Conservation (phyloP, 352 stramenopile species). For the Phytophthora macrochlamydospora region DNA sequence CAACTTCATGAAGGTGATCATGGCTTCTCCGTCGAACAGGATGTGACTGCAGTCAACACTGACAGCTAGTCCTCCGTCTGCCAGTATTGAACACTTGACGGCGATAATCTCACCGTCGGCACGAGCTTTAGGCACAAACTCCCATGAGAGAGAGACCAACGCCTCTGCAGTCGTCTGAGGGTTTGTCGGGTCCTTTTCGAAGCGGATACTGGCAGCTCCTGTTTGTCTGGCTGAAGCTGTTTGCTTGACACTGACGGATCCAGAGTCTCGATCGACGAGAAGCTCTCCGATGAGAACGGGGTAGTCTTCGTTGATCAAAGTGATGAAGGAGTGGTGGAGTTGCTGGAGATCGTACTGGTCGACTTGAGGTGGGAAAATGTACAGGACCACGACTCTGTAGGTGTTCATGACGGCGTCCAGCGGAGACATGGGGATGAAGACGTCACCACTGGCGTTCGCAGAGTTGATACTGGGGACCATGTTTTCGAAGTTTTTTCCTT, state of each 20-base stretch:
- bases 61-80: conserved; percentile 52
- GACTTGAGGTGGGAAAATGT: conserved; percentile 48
- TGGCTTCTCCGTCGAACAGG: conserved; percentile 54
- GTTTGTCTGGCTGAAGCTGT: conserved; percentile 9
- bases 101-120: conserved; percentile 30
- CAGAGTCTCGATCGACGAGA: conserved; percentile 27
- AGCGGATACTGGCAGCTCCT: conserved; percentile 38
- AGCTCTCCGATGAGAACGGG: conserved; percentile 44
- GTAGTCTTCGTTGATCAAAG: conserved; percentile 50
- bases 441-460: conserved; percentile 3
- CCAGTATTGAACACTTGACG: conserved; percentile 46
- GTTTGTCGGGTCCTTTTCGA: conserved; percentile 22
- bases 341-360: conserved; percentile 39
- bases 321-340: conserved; percentile 36
- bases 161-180: conserved; percentile 35
- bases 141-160: conserved; percentile 32
- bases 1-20: conserved; percentile 60
- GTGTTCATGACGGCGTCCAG: conserved; percentile 57
- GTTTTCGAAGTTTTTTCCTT: not conserved
- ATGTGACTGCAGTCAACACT: conserved; percentile 50
- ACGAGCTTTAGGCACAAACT: conserved; percentile 36
- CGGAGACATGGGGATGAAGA: conserved; percentile 39
- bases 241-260: conserved; percentile 40
- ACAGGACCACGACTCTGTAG: conserved; percentile 51
- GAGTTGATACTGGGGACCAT: conserved; percentile 17